A percentile compares a stretch with the other conserved stretches of the same genome.
Conservation (phyloP, 78 protist species). For the Dictyostelium discoideum region DNA sequence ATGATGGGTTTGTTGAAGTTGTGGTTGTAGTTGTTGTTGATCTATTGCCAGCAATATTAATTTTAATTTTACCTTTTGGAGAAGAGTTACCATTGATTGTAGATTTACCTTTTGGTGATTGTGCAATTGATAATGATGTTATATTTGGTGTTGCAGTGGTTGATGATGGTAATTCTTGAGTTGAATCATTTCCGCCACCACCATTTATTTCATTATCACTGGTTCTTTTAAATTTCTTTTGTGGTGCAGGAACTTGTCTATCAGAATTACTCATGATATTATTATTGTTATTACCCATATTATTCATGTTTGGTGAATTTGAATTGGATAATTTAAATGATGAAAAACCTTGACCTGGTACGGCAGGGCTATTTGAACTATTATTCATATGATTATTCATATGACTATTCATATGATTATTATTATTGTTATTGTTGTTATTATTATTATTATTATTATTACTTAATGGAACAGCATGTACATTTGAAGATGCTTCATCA, state of each 20-base stretch:
- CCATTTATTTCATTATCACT: not conserved
- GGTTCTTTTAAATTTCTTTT: slow-evolving; percentile 31
- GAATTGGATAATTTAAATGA: slow-evolving; percentile 30
- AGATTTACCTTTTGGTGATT: slow-evolving; percentile 1
- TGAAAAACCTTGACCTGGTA: slow-evolving; percentile 13
- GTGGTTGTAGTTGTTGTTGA: not conserved
- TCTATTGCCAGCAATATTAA: slow-evolving; percentile 51
- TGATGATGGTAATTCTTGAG: not conserved
- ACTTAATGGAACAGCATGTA: slow-evolving; percentile 24
- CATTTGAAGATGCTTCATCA: slow-evolving; percentile 16
- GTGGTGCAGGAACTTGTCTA: slow-evolving; percentile 73
- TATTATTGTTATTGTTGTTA: not conserved
- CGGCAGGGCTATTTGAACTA: not conserved
- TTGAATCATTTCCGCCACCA: not conserved
- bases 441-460: not conserved
- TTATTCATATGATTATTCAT: not conserved
- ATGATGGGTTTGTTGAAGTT: not conserved
- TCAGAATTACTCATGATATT: not conserved
- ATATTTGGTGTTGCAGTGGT: slow-evolving; percentile 6
- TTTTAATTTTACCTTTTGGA: slow-evolving; percentile 56
- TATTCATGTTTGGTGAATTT: slow-evolving; percentile 29
- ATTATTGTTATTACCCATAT: not conserved
- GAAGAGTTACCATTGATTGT: slow-evolving; percentile 5
- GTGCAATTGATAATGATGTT: slow-evolving; percentile 42
- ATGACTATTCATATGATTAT: not conserved